Evolutionary conservation across 176 grass and related monocot genomes (phyloP), one percentile per base, ranked within the genome.

Genomic region (Tuctoria greenei): DNA sequence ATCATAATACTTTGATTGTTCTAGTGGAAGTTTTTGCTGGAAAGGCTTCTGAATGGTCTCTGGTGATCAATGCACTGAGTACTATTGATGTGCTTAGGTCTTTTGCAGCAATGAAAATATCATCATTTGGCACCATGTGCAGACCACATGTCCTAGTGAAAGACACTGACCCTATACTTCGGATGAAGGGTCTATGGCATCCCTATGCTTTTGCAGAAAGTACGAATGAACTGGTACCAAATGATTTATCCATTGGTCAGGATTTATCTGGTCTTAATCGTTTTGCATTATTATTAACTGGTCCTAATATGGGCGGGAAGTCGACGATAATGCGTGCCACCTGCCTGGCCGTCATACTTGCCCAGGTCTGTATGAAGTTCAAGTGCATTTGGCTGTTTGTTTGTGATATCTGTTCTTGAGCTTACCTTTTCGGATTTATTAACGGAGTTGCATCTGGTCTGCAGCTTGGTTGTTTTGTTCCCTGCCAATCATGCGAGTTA

Each of bases 291-390:
- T 75, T 97, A 79, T 77, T 97, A 79, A 97, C 95, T 80, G 95
- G 95, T 83, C 95, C 95, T 59, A 97, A 97, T 79, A 97, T 97
- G 91, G 95, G 95, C 14, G 91, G 94, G 45, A 97, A 97, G 75
- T 97, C 95, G 49, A 97, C 95, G 37, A 81, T 97, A 60, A 85
- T 97, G 91, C 91, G 95, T 67, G 95, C 95, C 25, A 91, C 91
- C 52, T 97, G 95, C 82, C 79, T 97, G 61, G 73, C 95, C 54
- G 51, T 93, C 31, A 70, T 93, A 79, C 84, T 97, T 75, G 91
- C 95, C 24, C 95, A 93, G 95, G 95, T 97, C 72, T 47, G 67
- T 76, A 61, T 59, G 54, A 66, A 15, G 62, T 72, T 61, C 43
- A 66, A 65, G 11, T 16, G 51, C 51, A 73, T 49, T 72, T 55